A percentile compares a stretch with the other conserved stretches of the same genome.
phyloP scores from a whole-genome alignment of 225 moss, liverwort and hornwort genomes.

The Lunularia cruciata region DNA sequence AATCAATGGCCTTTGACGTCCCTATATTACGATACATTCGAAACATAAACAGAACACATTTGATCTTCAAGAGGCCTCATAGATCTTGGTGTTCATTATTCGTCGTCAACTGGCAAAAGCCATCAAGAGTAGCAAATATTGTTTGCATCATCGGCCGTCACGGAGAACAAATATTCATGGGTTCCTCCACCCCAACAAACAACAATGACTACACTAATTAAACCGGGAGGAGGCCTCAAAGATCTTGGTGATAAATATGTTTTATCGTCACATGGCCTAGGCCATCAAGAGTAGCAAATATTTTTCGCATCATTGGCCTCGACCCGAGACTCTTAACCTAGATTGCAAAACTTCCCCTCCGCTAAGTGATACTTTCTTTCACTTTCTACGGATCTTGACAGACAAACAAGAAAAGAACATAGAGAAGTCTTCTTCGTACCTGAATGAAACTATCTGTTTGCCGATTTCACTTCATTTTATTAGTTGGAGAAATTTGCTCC shows the following conservation, averaged over 20 bases:
- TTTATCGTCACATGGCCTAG: conserved; percentile 20
- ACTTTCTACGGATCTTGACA: too few relatives aligned
- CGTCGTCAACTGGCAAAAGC: conserved; percentile 28
- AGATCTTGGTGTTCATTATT: conserved; percentile 36
- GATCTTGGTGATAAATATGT: conserved; percentile 29
- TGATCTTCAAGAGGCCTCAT: conserved; percentile 33
- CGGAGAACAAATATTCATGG: not conserved
- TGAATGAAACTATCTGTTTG: not conserved
- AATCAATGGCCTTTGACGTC: too few relatives aligned
- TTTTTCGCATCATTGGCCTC: conserved; percentile 28
- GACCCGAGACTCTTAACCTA: too few relatives aligned
- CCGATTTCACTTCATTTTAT: not conserved
- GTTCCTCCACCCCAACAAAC: not conserved
- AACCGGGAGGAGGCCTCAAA: not conserved
- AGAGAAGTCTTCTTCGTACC: not conserved
- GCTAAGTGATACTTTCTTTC: too few relatives aligned
- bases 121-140: conserved; percentile 49
- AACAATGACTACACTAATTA: too few relatives aligned
- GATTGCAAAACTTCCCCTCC: too few relatives aligned
- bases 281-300: conserved; percentile 42
- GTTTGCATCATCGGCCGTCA: conserved; percentile 26
- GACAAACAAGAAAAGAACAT: too few relatives aligned
- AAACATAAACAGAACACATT: too few relatives aligned
- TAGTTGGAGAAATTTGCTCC: not conserved
- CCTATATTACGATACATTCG: too few relatives aligned